Evolutionary conservation across 129 eudicot species (phyloP), one percentile per base, ranked within the genome.

Genomic region (sunflower (Helianthus annuus)): DNA sequence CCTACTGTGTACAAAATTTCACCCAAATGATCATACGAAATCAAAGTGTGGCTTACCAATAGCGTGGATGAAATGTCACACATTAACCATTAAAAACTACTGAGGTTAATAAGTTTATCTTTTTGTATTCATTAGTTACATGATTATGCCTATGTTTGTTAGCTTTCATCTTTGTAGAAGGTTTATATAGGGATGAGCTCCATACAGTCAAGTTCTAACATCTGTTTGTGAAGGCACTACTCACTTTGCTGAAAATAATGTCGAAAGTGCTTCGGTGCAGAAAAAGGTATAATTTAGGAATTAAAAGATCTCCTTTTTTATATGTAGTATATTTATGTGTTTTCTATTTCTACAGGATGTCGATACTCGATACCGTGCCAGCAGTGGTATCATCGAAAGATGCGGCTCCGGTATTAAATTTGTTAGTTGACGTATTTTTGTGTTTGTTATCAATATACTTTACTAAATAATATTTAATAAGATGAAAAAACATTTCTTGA

Each of bases 141-240:
- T n/a, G n/a, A n/a, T n/a, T n/a, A n/a, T n/a, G n/a, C n/a, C n/a
- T n/a, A n/a, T n/a, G n/a, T n/a, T n/a, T n/a, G n/a, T n/a, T n/a
- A n/a, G n/a, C n/a, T n/a, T n/a, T n/a, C n/a, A n/a, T n/a, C n/a
- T n/a, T n/a, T n/a, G n/a, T n/a, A n/a, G n/a, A n/a, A n/a, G n/a
- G n/a, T n/a, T n/a, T n/a, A n/a, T n/a, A n/a, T n/a, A n/a, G n/a
- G n/a, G n/a, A n/a, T n/a, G n/a, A n/a, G n/a, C n/a, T n/a, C n/a
- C n/a, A n/a, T n/a, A n/a, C n/a, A n/a, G n/a, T n/a, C n/a, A n/a
- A n/a, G n/a, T n/a, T n/a, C n/a, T n/a, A n/a, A n/a, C n/a, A n/a
- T n/a, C n/a, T n/a, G n/a, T n/a, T 48, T 90, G 86, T 58, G 74
- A 75, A 59, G 80, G 69, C 69, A 51, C 80, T 53, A 13, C 65